Percentiles rank a stretch among this genome's conserved stretches.
Evolutionary conservation across 257 asterid genomes (phyloP).

Genomic region (Nicotiana tomentosiformis): DNA sequence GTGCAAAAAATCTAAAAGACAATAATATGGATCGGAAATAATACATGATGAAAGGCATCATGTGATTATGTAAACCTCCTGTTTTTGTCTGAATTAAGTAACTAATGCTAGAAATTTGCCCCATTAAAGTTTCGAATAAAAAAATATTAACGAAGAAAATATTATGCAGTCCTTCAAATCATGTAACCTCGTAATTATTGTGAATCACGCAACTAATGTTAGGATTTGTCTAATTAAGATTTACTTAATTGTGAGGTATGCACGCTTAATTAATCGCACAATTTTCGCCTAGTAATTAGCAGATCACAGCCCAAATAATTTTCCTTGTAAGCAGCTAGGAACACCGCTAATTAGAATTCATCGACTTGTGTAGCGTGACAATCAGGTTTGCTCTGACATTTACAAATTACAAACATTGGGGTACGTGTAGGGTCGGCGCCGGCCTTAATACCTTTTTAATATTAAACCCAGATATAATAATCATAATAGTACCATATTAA

Average conservation of each 20-base stretch:
- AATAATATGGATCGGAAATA: too few relatives aligned
- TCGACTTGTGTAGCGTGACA: not conserved
- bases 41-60: too few relatives aligned
- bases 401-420: not conserved
- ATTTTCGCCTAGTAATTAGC: conserved; percentile 1
- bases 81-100: not conserved
- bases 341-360: too few relatives aligned
- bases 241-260: not conserved
- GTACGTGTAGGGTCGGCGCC: conserved; percentile 9
- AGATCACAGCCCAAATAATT: not conserved
- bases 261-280: not conserved
- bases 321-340: not conserved
- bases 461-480: not conserved
- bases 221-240: not conserved
- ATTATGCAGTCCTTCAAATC: not conserved
- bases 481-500: too few relatives aligned
- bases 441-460: not conserved
- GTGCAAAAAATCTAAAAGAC: too few relatives aligned
- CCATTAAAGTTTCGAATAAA: not conserved
- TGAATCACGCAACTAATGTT: not conserved
- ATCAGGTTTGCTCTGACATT: not conserved
- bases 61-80: too few relatives aligned
- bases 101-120: not conserved
- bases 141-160: too few relatives aligned
- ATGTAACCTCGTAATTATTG: not conserved